These are phyloP conservation scores for Tetrahymena thermophila DNA, from an alignment of 73 alveolate species.

Conservation along the genomic window DNA sequence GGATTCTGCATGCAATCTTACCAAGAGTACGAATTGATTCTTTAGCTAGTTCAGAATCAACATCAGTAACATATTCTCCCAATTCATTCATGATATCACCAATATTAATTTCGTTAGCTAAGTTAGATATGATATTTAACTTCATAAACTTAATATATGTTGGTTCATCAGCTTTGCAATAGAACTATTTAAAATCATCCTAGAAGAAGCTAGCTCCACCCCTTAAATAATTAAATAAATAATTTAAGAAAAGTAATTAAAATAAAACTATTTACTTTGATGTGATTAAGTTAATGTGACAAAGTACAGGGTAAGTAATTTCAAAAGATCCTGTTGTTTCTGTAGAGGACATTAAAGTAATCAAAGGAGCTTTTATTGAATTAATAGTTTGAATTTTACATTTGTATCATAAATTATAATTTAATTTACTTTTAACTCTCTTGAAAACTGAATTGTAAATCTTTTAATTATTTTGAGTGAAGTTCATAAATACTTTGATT, in stretches of 20 bases:
- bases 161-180: constrained; percentile 96
- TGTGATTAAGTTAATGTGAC: constrained; percentile 78
- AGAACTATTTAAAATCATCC: constrained; percentile 88
- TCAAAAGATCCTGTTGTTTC: constrained; percentile 90
- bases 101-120: constrained; percentile 48
- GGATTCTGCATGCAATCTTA: constrained; percentile 60
- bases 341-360: constrained; percentile 87
- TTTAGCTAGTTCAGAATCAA: constrained; percentile 73
- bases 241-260: background rate
- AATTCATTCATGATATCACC: constrained; percentile 75
- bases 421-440: constrained; percentile 50
- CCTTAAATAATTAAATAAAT: constrained; percentile 19
- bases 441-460: constrained; percentile 79
- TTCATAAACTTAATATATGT: constrained; percentile 82
- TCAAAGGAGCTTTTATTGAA: constrained; percentile 73
- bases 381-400: background rate
- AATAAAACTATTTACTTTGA: constrained; percentile 3
- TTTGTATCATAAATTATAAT: background rate
- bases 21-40: constrained; percentile 70
- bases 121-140: constrained; percentile 69
- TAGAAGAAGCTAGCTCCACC: constrained; percentile 84
- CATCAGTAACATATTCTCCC: constrained; percentile 89
- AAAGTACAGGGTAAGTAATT: constrained; percentile 79
- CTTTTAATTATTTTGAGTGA: constrained; percentile 80
- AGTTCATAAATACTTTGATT: constrained; percentile 89